A percentile compares a stretch with the other conserved stretches of the same genome.
Evolutionary conservation across 2,329 filamentous ascomycete genomes (phyloP).

Genomic region (Alternaria sp.): DNA sequence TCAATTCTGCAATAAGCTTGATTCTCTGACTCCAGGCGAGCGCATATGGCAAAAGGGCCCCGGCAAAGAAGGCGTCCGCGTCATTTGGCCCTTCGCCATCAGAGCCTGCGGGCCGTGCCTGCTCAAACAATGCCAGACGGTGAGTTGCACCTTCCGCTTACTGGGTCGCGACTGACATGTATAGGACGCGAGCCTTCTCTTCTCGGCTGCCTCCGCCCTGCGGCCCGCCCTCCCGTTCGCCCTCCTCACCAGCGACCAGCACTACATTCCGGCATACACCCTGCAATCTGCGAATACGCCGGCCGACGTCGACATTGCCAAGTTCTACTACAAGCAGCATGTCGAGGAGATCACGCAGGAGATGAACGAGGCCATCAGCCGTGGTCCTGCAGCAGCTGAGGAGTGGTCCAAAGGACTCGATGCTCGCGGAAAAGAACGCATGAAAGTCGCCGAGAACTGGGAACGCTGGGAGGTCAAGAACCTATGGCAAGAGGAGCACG

Average conservation of each 20-base stretch:
- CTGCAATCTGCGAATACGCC: conserved; percentile 62
- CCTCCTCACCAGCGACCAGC: conserved; percentile 66
- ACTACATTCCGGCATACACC: conserved; percentile 64
- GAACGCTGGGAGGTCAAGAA: conserved; percentile 71
- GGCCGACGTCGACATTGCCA: conserved; percentile 62
- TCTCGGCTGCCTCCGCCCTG: conserved; percentile 67
- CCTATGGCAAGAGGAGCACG: conserved; percentile 30
- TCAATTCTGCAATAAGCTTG: conserved; percentile 68
- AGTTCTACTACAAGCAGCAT: conserved; percentile 69
- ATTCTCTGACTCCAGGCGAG: conserved; percentile 34
- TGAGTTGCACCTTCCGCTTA: conserved; percentile 48
- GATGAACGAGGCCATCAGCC: conserved; percentile 67
- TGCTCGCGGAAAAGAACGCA: conserved; percentile 64
- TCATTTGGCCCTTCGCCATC: conserved; percentile 75
- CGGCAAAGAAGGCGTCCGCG: conserved; percentile 64
- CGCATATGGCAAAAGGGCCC: conserved; percentile 67
- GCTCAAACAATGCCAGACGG: conserved; percentile 66
- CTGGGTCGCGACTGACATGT: conserved; percentile 25
- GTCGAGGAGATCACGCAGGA: conserved; percentile 68
- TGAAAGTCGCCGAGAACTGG: conserved; percentile 71
- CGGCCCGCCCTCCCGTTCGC: conserved; percentile 73
- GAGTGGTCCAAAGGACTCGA: conserved; percentile 82
- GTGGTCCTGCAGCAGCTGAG: conserved; percentile 72
- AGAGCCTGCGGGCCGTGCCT: conserved; percentile 73
- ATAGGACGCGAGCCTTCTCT: conserved; percentile 73